These are phyloP conservation scores for Sporodiniella umbellata DNA, from an alignment of 371 early-diverging fungal genomes.

Conservation along the genomic window DNA sequence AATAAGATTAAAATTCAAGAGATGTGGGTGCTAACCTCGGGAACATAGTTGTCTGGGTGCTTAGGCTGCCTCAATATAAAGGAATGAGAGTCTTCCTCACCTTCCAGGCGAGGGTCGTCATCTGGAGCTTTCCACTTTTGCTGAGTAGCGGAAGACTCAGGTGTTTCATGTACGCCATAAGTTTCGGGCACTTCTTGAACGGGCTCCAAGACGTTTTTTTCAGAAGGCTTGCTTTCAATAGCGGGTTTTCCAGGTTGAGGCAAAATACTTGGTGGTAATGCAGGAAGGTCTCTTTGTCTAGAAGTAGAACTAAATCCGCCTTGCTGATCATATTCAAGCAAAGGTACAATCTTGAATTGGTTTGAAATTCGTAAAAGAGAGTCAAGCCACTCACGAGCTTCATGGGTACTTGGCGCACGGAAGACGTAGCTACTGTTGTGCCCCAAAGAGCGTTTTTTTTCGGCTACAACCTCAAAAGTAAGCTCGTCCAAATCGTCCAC, in stretches of 20 bases:
- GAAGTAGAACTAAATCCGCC: slow-evolving; percentile 4
- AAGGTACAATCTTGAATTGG: slow-evolving; percentile 3
- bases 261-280: slow-evolving; percentile 15
- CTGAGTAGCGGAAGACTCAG: neutral
- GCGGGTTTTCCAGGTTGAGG: slow-evolving; percentile 6
- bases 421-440: slow-evolving; percentile 3
- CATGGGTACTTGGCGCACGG: slow-evolving; percentile 5
- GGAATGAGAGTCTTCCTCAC: neutral
- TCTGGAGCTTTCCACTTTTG: neutral
- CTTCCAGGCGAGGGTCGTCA: slow-evolving; percentile 1
- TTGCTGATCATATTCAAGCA: slow-evolving; percentile 4
- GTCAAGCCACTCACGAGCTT: slow-evolving; percentile 12
- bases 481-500: slow-evolving; percentile 11
- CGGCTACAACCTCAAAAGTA: slow-evolving; percentile 25
- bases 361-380: slow-evolving; percentile 3
- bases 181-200: neutral
- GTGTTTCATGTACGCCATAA: neutral
- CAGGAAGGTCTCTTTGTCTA: slow-evolving; percentile 12
- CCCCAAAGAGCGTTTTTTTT: slow-evolving; percentile 19
- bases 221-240: slow-evolving; percentile 1
- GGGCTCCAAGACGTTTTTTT: neutral
- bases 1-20: neutral
- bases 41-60: neutral
- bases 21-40: neutral
- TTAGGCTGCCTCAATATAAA: neutral